Base-by-base conservation (phyloP, 805 yeast species). In the Kazachstania martiniae region DNA sequence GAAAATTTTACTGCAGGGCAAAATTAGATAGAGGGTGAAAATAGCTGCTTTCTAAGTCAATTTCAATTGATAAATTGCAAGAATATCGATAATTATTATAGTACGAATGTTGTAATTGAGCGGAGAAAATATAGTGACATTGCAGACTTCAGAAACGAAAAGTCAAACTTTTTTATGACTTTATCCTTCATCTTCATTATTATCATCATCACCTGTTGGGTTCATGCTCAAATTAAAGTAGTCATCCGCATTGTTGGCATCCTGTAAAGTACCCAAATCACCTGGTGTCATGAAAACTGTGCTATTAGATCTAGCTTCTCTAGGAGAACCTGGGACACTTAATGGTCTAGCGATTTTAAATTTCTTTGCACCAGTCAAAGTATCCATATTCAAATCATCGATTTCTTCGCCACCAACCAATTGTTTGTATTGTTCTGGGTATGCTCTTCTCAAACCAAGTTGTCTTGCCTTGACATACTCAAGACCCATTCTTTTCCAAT, bases 401-500 rank as follows among this genome's bases (percentile, higher is more conserved):
- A 50, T 23, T 14, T 52, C 59, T 37, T 50, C 53, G 25, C 56
- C 54, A 6, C 47, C 53, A 13, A 50, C 36, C n/a, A n/a, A n/a
- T 36, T 53, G 58, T 22, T 68, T 67, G 59, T 77, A 89, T 45
- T 78, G 69, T 41, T 81, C 85, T 17, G 97, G 95, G 54, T 91
- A 89, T 3, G 96, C 97, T 51, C 97, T 70, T 57, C 87, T 80
- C 55, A 89, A 68, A 0, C 95, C 85, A 47, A 89, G 70, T 51
- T 83, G 86, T 50, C 97, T 75, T 12, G 97, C 97, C 64, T 89
- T 89, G 49, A 84, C 76, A 58, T 89, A 89, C 59, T 91, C 98
- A 33, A 89, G 65, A 0, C 98, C 98, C 97, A 89, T 87, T 50
- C 97, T 73, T 61, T 82, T 84, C 98, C 98, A 89, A 63, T 89